Conservation (phyloP, 1,284 basidiomycete genomes). For the Pterulicium gracile region DNA sequence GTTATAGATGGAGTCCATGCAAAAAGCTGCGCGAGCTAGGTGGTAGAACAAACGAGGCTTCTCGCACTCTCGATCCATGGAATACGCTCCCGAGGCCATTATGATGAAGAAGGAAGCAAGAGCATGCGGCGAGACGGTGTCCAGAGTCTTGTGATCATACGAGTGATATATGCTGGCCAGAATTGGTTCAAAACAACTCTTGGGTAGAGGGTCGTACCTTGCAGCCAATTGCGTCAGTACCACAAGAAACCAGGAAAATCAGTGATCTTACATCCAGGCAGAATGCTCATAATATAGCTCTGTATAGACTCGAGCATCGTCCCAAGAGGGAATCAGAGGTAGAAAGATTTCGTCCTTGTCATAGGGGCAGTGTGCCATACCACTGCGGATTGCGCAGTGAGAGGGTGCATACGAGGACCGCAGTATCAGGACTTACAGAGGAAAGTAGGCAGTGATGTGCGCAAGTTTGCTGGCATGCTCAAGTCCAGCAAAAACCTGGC, state of each 20-base stretch:
- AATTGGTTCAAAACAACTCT: too few relatives aligned
- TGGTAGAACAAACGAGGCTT: constrained; percentile 25
- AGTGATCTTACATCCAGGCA: constrained; percentile 33
- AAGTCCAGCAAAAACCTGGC: too few relatives aligned
- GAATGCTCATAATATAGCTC: constrained; percentile 32
- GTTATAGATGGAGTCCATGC: constrained; percentile 29
- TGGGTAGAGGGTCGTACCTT: constrained; percentile 32
- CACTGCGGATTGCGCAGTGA: constrained; percentile 23
- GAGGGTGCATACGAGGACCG: constrained; percentile 34
- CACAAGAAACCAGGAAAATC: neutral
- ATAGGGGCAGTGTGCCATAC: constrained; percentile 26
- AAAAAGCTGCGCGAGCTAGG: constrained; percentile 34
- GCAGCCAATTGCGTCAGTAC: too few relatives aligned
- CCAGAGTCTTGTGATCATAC: too few relatives aligned
- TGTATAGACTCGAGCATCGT: constrained; percentile 26
- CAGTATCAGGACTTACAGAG: constrained; percentile 30
- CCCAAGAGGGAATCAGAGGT: constrained; percentile 28
- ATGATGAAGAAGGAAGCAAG: constrained; percentile 40
- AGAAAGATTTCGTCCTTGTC: constrained; percentile 24
- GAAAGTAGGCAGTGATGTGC: constrained; percentile 13
- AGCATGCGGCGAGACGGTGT: constrained; percentile 30
- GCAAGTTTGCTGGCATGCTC: too few relatives aligned
- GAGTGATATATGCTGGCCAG: too few relatives aligned
- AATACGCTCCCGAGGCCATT: constrained; percentile 31
- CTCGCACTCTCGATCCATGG: constrained; percentile 24